Percentiles rank a stretch among this genome's conserved stretches.
These are phyloP conservation scores for Galerina sulciceps DNA, from an alignment of 768 basidiomycete species.

Conservation along the genomic window DNA sequence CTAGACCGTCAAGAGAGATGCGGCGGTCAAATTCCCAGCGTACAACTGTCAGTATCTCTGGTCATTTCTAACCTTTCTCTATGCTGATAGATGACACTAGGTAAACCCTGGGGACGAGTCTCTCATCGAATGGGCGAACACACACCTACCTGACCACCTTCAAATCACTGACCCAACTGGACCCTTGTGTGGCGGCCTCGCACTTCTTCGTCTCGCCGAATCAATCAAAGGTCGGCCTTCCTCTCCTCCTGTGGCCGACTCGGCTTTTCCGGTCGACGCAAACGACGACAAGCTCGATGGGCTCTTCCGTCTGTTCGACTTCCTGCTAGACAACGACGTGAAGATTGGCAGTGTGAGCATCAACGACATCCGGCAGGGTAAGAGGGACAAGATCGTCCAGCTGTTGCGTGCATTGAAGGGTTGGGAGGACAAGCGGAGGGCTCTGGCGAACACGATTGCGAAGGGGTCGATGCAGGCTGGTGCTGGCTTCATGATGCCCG, in stretches of 20 bases:
- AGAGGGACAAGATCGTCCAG: slow-evolving; percentile 80
- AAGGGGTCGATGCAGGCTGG: slow-evolving; percentile 23
- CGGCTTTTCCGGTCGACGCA: slow-evolving; percentile 70
- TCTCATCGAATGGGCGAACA: slow-evolving; percentile 91
- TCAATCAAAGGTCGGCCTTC: slow-evolving; percentile 69
- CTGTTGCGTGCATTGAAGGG: slow-evolving; percentile 74
- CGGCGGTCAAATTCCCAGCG: slow-evolving; percentile 44
- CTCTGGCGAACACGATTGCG: slow-evolving; percentile 22
- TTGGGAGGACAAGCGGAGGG: slow-evolving; percentile 77
- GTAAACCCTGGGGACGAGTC: slow-evolving; percentile 42
- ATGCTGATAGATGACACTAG: slow-evolving; percentile 1
- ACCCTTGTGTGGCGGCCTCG: slow-evolving; percentile 67
- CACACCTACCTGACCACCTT: slow-evolving; percentile 67
- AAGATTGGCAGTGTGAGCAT: slow-evolving; percentile 92
- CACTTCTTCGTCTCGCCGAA: slow-evolving; percentile 86
- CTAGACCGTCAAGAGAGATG: slow-evolving; percentile 70
- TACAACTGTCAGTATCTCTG: slow-evolving; percentile 28
- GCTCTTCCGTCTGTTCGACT: slow-evolving; percentile 89
- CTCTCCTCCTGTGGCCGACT: slow-evolving; percentile 76
- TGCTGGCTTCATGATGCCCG: slow-evolving; percentile 21
- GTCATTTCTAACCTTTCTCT: not conserved
- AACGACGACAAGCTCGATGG: slow-evolving; percentile 86
- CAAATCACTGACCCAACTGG: slow-evolving; percentile 55
- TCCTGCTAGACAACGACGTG: slow-evolving; percentile 88
- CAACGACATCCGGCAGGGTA: slow-evolving; percentile 88